Evolutionary conservation across 768 basidiomycete genomes (phyloP).

Genomic region (Dendrothele bispora): DNA sequence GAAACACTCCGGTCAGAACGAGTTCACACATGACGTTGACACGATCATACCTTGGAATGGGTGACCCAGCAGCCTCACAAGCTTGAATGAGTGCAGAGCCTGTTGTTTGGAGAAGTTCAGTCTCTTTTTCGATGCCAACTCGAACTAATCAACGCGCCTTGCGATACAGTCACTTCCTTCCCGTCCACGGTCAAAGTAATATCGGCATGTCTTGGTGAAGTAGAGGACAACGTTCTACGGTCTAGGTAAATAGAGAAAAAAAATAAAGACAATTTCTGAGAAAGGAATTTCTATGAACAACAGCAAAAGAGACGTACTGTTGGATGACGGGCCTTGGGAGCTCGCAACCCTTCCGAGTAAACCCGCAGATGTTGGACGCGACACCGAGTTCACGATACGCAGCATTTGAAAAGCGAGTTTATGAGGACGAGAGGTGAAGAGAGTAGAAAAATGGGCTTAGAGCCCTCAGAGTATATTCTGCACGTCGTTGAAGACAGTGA

Average conservation of each 20-base stretch:
- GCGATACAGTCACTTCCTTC: constrained; percentile 95
- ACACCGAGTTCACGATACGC: constrained; percentile 62
- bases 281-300: neutral
- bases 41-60: constrained; percentile 67
- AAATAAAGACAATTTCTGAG: constrained; percentile 6
- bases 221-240: constrained; percentile 63
- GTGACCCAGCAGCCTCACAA: constrained; percentile 85
- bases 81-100: constrained; percentile 96
- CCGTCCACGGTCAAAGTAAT: constrained; percentile 95
- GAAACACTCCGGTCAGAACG: constrained; percentile 15
- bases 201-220: constrained; percentile 66
- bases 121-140: no score
- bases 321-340: no score
- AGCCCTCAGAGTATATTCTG: constrained; percentile 20
- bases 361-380: constrained; percentile 63
- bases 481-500: constrained; percentile 46
- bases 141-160: constrained; percentile 76
- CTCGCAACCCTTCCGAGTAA: constrained; percentile 65
- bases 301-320: constrained; percentile 20
- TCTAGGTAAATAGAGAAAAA: constrained; percentile 33
- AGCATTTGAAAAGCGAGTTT: constrained; percentile 50
- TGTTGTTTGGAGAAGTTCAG: constrained; percentile 29
- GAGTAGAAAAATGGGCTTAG: constrained; percentile 28
- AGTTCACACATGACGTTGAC: constrained; percentile 7
- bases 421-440: no score